A percentile compares a stretch with the other conserved stretches of the same genome.
phyloP scores from a whole-genome alignment of 1,139 yeast genomes.

The Geotrichum bryndzae region DNA sequence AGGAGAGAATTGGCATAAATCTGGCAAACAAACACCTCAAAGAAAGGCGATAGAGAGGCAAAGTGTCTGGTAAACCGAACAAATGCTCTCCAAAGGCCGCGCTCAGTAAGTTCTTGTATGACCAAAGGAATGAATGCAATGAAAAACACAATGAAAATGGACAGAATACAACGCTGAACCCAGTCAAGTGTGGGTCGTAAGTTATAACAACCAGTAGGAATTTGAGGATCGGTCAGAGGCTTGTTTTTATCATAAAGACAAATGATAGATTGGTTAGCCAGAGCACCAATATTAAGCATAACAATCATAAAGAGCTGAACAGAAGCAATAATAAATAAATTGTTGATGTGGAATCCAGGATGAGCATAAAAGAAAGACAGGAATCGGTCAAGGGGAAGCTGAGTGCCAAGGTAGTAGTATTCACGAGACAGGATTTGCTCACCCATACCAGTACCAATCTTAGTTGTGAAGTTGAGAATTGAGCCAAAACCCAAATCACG shows the following conservation, averaged over 20 bases:
- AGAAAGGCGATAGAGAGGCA: slow-evolving; percentile 86
- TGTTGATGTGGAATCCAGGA: slow-evolving; percentile 98
- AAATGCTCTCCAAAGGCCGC: slow-evolving; percentile 94
- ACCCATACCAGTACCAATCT: slow-evolving; percentile 99
- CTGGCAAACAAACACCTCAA: slow-evolving; percentile 97
- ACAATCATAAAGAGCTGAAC: slow-evolving; percentile 90
- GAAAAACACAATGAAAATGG: slow-evolving; percentile 97
- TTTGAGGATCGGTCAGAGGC: slow-evolving; percentile 78
- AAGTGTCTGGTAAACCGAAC: slow-evolving; percentile 89
- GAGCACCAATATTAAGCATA: slow-evolving; percentile 81
- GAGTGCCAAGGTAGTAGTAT: slow-evolving; percentile 95
- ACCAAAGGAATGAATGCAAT: slow-evolving; percentile 93
- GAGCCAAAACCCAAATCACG: slow-evolving; percentile 99
- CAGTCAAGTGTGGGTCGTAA: slow-evolving; percentile 86
- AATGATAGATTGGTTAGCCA: slow-evolving; percentile 83
- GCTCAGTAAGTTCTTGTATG: slow-evolving; percentile 94
- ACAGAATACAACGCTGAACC: slow-evolving; percentile 95
- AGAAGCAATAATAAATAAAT: slow-evolving; percentile 89
- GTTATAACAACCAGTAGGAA: slow-evolving; percentile 92
- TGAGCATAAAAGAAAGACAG: slow-evolving; percentile 97
- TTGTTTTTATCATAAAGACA: slow-evolving; percentile 77
- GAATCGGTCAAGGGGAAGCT: slow-evolving; percentile 94
- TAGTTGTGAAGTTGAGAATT: slow-evolving; percentile 94
- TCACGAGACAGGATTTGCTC: slow-evolving; percentile 98
- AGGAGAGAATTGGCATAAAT: slow-evolving; percentile 86